phyloP scores from a whole-genome alignment of 257 asterid genomes.

The Coffea eugenioides region DNA sequence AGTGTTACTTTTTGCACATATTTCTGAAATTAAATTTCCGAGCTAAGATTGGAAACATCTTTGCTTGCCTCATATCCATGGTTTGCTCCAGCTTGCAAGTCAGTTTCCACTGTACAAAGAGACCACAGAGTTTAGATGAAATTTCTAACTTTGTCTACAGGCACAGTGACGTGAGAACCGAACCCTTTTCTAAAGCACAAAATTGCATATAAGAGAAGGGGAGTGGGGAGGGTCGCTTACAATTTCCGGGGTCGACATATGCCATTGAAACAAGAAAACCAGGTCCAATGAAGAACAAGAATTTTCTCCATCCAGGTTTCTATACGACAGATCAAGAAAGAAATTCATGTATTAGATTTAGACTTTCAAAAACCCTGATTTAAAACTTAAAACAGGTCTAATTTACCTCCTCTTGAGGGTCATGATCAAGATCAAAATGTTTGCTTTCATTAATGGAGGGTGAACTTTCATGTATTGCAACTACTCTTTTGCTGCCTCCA shows the following conservation, averaged over 20 bases:
- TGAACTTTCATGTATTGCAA: slow-evolving; percentile 41
- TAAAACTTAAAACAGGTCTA: neutral
- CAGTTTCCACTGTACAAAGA: slow-evolving; percentile 75
- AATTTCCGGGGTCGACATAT: slow-evolving; percentile 90
- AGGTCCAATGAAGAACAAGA: slow-evolving; percentile 72
- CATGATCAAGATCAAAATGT: slow-evolving; percentile 17
- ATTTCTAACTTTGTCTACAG: neutral
- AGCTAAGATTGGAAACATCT: neutral
- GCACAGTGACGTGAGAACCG: neutral
- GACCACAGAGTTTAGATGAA: neutral
- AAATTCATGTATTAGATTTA: neutral
- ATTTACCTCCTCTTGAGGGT: slow-evolving; percentile 4
- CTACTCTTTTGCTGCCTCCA: slow-evolving; percentile 44
- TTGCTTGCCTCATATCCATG: slow-evolving; percentile 68
- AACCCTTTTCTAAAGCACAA: neutral
- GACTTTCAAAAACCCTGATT: neutral
- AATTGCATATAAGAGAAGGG: neutral
- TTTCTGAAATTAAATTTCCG: neutral
- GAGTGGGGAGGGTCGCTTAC: slow-evolving; percentile 33
- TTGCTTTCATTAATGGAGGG: slow-evolving; percentile 24
- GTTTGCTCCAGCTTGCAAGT: slow-evolving; percentile 89
- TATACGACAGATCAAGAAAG: slow-evolving; percentile 6
- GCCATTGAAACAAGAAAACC: slow-evolving; percentile 93
- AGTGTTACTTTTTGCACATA: neutral
- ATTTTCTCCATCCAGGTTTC: slow-evolving; percentile 84